Base-by-base conservation (phyloP, 805 yeast species). In the Lipomyces orientalis region DNA sequence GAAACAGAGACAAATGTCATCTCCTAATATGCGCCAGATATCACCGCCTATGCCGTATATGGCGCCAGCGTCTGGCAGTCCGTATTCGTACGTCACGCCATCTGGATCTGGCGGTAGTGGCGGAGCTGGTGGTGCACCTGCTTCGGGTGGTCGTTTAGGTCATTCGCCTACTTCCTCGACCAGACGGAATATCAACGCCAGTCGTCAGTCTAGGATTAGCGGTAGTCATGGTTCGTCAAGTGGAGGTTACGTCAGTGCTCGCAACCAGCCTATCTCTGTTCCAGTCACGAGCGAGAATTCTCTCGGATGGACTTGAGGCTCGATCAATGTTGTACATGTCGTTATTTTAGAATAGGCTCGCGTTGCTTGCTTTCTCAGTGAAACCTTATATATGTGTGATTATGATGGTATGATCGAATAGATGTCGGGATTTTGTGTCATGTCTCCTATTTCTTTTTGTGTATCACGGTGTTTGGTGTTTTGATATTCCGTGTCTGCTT, bases 201-300 rank as follows among this genome's bases (percentile, higher is more conserved):
- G 52, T 25, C 37, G 61, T n/a, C 55, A 35, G 60, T 31, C 43
- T 25, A 51, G 55, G 19, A 43, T 60, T 52, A 55, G 71, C 35
- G 65, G 69, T 46, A 64, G 62, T 29, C 66, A 71, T 16, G 63
- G 71, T 16, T 54, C 61, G 25, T 54, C 61, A 9, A 58, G 54
- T 51, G 54, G 70, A 31, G 64, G 67, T 34, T 69, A 64, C 52
- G 59, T 72, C 35, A 71, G 73, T 31, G 71, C 74, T 54, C 76
- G 76, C 29, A 77, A 75, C 14, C 55, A 52, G 34, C 75, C 73
- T 51, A 79, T 79, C 60, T 78, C 81, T 33, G 76, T 72, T 60
- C 82, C 82, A 7, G 80, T 80, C 6, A 78, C 77, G 75, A 75
- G 80, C 60, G 82, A 80, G 64, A 80, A 80, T 73, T 77, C 81